Evolutionary conservation across 2,329 filamentous ascomycete genomes (phyloP).

Genomic region (Penicillium brasilianum): DNA sequence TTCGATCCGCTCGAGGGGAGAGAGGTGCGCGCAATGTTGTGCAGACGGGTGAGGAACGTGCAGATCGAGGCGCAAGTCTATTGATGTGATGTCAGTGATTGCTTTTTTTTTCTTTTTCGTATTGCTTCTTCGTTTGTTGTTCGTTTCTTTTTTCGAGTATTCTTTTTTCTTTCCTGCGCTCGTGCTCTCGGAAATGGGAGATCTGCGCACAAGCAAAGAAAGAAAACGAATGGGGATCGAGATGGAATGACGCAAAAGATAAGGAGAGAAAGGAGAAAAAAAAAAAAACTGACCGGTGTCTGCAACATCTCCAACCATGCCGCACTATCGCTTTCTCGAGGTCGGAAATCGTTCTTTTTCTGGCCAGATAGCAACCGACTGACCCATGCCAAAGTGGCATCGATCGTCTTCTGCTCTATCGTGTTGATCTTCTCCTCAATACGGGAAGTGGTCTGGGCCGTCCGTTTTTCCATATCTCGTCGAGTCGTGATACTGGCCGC

Average conservation of each 20-base stretch:
- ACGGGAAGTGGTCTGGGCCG: slow-evolving; percentile 71
- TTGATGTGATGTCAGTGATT: slow-evolving; percentile 5
- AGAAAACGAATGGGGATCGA: background rate
- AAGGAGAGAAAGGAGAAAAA: background rate
- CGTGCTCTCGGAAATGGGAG: background rate
- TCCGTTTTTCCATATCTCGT: slow-evolving; percentile 85
- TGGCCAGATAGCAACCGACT: slow-evolving; percentile 73
- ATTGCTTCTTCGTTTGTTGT: background rate
- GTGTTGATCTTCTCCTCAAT: slow-evolving; percentile 84
- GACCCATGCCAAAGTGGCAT: slow-evolving; percentile 78
- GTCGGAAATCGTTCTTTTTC: slow-evolving; percentile 87
- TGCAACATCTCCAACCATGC: slow-evolving; percentile 74
- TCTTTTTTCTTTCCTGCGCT: background rate
- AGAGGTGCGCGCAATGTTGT: slow-evolving; percentile 66
- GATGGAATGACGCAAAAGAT: slow-evolving; percentile 1
- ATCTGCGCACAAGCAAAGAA: background rate
- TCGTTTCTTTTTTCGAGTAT: background rate
- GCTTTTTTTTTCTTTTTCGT: background rate
- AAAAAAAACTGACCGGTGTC: slow-evolving; percentile 61
- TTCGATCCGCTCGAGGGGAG: slow-evolving; percentile 72
- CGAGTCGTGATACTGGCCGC: slow-evolving; percentile 88
- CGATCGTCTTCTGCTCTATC: slow-evolving; percentile 71
- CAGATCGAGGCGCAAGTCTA: slow-evolving; percentile 79
- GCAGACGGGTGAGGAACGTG: slow-evolving; percentile 74
- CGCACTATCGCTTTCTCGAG: slow-evolving; percentile 72